A percentile compares a stretch with the other conserved stretches of the same genome.
phyloP scores from a whole-genome alignment of 306 rosid species.

The Delonix regia region DNA sequence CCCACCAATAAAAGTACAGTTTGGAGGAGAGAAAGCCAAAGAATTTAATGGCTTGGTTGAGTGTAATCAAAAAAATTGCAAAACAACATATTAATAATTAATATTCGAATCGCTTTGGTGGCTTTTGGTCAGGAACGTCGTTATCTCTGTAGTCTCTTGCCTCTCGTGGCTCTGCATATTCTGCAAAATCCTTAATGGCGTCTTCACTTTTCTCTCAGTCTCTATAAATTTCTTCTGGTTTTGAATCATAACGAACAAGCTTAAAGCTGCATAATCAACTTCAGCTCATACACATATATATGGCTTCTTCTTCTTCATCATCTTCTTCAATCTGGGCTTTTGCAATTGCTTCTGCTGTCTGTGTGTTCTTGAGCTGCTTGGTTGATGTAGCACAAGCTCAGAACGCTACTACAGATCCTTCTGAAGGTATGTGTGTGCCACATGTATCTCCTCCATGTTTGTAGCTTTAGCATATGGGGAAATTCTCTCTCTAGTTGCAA shows the following conservation, averaged over 20 bases:
- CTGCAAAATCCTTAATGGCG: background rate
- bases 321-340: background rate
- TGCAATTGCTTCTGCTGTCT: constrained; percentile 17
- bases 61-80: no score
- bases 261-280: background rate
- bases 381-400: constrained; percentile 42
- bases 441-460: background rate
- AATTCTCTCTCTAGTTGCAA: no score
- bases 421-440: constrained; percentile 52
- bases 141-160: no score
- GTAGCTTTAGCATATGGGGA: background rate
- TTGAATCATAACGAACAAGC: background rate
- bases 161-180: background rate
- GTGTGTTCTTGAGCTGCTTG: constrained; percentile 34
- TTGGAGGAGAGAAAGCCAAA: no score
- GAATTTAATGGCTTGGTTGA: no score
- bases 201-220: background rate
- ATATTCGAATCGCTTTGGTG: no score
- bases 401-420: constrained; percentile 62
- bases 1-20: no score
- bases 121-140: no score
- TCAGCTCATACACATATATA: no score
- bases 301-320: background rate
- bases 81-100: no score
- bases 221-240: background rate